Evolutionary conservation across 73 alveolate genomes (phyloP), one percentile per base, ranked within the genome.

Genomic region (Paramecium sonneborni): DNA sequence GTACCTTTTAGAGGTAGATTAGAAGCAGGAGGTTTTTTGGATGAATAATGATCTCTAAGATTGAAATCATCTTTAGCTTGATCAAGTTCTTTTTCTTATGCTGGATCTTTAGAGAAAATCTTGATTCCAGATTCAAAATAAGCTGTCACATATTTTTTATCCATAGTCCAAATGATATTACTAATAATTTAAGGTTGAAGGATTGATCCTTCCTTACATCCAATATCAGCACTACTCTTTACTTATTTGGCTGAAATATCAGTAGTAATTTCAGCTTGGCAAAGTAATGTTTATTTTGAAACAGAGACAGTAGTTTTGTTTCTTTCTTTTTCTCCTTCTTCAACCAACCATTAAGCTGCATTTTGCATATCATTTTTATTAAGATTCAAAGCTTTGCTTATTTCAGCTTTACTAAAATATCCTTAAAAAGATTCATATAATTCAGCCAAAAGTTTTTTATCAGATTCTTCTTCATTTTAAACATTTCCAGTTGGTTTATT

Each of bases 341-440:
- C 97, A 7, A 95, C 96, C 21, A 96, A 96, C 97, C 97, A 96
- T 8, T 46, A 76, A 0, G 97, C 98, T 2, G 98, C 98, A 32
- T 41, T 89, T 84, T 67, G 57, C n/a, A 95, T 82, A 95, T 96
- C 98, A 62, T 95, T 86, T 24, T 85, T 70, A 79, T 95, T 56
- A 38, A 93, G 69, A 62, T 94, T 82, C 15, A 96, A 93, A 8
- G 98, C 97, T 56, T 93, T 93, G 58, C 89, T 94, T 39, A 97
- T 93, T 72, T 96, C 98, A n/a, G 94, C 82, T 10, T 76, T 55
- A 1, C 95, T 74, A 88, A 93, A 96, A 56, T 85, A 96, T n/a
- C 96, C 93, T 30, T 95, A 88, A 82, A 96, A 96, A 1, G 97
- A 58, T 18, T 92, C 95, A 84, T 52, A 79, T 1, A 95, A 94